Percentiles rank a stretch among this genome's conserved stretches.
Evolutionary conservation across 2,329 filamentous ascomycete genomes (phyloP).

Genomic region (Pseudogymnoascus sp.): DNA sequence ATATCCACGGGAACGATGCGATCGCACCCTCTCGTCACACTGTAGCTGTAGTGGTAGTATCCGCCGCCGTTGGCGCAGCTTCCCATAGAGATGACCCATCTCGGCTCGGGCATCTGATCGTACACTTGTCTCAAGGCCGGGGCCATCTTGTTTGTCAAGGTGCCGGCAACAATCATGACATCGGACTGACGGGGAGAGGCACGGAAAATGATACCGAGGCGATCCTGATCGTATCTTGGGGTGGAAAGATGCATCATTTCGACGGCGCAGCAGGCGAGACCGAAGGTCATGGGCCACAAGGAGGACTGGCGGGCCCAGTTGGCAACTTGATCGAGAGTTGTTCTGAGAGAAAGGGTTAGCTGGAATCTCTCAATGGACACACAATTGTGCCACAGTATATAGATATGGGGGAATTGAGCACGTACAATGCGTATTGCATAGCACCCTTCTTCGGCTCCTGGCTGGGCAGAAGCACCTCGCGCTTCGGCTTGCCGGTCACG

Average conservation of each 20-base stretch:
- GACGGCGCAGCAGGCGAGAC: constrained; percentile 79
- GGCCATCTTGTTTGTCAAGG: constrained; percentile 94
- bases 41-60: constrained; percentile 84
- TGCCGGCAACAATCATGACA: constrained; percentile 90
- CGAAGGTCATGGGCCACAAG: constrained; percentile 84
- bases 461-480: constrained; percentile 69
- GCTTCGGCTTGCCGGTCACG: constrained; percentile 42
- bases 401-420: constrained; percentile 23
- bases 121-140: constrained; percentile 85
- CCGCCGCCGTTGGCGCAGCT: constrained; percentile 79
- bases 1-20: constrained; percentile 72
- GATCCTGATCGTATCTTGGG: constrained; percentile 82
- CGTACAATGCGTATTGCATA: constrained; percentile 81
- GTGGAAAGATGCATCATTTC: constrained; percentile 92
- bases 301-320: constrained; percentile 83
- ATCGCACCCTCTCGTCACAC: constrained; percentile 67
- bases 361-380: neutral
- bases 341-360: constrained; percentile 39
- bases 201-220: constrained; percentile 83
- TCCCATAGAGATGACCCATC: constrained; percentile 80
- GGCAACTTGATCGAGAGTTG: constrained; percentile 68
- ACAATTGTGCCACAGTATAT: neutral
- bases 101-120: constrained; percentile 89
- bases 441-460: constrained; percentile 73
- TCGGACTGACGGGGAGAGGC: constrained; percentile 82